Evolutionary conservation across 495 filamentous ascomycete genomes (phyloP), one percentile per base, ranked within the genome.

Genomic region (Penicillium macrosclerotiorum): DNA sequence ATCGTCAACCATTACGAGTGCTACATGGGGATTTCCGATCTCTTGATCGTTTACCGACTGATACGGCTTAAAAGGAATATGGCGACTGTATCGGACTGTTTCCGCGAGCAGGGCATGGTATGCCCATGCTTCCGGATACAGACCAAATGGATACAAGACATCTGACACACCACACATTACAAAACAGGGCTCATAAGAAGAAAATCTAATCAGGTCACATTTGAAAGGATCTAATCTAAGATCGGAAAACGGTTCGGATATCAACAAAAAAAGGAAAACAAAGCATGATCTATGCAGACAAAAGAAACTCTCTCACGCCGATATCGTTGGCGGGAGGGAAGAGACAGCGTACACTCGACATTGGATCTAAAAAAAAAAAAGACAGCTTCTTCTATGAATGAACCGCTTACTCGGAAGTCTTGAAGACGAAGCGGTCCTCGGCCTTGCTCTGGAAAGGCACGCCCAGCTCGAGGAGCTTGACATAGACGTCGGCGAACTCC

Each of bases 381-480:
- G 47, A 34, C 8, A 22, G 11, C 50, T 57, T 71, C 72, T 56
- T 74, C 69, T n/a, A n/a, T n/a, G n/a, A 24, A n/a, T 27, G 8
- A 49, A 34, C 8, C 25, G 11, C 50, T 57, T 71, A 73, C 57
- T 74, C 69, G 30, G 75, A 79, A 50, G 79, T 68, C 82, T 91
- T 94, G 77, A 98, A 92, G 56, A 73, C 72, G 69, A 77, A 83
- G 52, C 78, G 72, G 46, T 81, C 81, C 53, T 85, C 80, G 64
- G 86, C 75, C 51, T 77, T 77, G 58, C 65, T 79, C 54, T 77
- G 65, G 59, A 98, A 98, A 11, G 93, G 91, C 40, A 98, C 93
- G 58, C 93, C 93, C 4, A 95, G 82, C 79, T 97, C 93, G 47
- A 98, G 87, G 16, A 98, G 80, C 77, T 84, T 93, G 59, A 77